Evolutionary conservation across 1,139 yeast genomes (phyloP), one percentile per base, ranked within the genome.

Genomic region (Yamadazyma trypodendri): DNA sequence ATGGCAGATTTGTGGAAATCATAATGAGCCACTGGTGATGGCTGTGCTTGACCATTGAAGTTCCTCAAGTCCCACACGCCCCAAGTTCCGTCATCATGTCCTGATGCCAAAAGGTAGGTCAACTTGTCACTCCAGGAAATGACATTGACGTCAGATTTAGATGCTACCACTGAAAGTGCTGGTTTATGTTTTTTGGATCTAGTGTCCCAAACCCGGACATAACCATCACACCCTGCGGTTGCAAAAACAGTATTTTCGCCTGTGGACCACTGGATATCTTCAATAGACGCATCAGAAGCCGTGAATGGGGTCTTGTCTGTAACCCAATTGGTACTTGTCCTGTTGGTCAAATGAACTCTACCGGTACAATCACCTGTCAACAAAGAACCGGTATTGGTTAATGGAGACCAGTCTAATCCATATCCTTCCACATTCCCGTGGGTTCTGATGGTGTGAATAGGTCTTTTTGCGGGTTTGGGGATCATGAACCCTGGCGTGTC

Each of bases 351-450:
- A 60, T 77, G 85, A 29, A 89, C 75, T 55, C 94, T 74, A 37
- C 97, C 97, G 24, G 84, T 69, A 49, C 88, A 72, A 58, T 92
- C 99, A 52, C 99, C 99, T 2, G 95, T 77, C 43, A 92, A 70
- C 43, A 92, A 67, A 2, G 92, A 78, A 18, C 97, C 97, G 7
- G 89, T 79, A 45, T 74, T 76, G 45, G 82, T 76, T 46, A 84
- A 65, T 24, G 97, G 96, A 3, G 96, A 87, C 99, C 99, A 92
- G 62, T 90, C 98, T 37, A 94, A 63, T 15, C 96, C 99, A 56
- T 89, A 92, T 21, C 99, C 98, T 68, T 92, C 99, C 14, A 87
- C 95, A 52, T 84, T 83, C n/a, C 97, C 96, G 58, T 92, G 99
- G 46, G 70, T 75, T 54, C 79, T 77, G 44, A 94, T 72, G n/a